These are phyloP conservation scores for Plasmopara muralis DNA, from an alignment of 352 stramenopile species.

Conservation along the genomic window DNA sequence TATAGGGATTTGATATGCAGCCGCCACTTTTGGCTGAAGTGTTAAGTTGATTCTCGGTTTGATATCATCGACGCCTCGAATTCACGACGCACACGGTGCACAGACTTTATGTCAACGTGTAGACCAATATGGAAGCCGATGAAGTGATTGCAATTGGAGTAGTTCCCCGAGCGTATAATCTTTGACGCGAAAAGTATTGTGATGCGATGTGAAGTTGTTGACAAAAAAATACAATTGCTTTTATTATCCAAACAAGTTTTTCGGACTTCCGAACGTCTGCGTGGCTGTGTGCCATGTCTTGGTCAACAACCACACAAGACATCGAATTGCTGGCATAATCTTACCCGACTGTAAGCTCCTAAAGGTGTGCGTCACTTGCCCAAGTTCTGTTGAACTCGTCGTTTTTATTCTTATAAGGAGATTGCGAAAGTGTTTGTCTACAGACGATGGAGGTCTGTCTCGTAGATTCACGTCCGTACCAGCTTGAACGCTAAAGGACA, in stretches of 20 bases:
- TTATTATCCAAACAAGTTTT: no score
- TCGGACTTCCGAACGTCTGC: no score
- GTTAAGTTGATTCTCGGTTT: no score
- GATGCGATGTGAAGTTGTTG: no score
- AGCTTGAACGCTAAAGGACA: slow-evolving; percentile 56
- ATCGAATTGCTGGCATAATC: slow-evolving; percentile 63
- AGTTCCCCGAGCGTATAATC: no score
- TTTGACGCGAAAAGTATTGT: no score
- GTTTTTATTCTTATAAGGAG: slow-evolving; percentile 30
- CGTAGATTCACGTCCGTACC: slow-evolving; percentile 48
- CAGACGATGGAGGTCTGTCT: slow-evolving; percentile 33
- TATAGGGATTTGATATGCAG: no score
- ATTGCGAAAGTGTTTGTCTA: slow-evolving; percentile 35
- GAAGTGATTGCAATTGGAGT: no score
- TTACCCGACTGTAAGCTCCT: slow-evolving; percentile 63
- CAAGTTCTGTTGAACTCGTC: slow-evolving; percentile 16
- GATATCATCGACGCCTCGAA: slow-evolving; percentile 25
- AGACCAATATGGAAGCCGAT: slow-evolving; percentile 49
- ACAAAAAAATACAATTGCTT: no score
- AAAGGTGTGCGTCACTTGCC: slow-evolving; percentile 52
- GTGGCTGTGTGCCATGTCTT: slow-evolving; percentile 60
- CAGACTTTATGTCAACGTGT: slow-evolving; percentile 59
- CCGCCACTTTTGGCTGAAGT: no score
- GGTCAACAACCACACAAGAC: slow-evolving; percentile 66
- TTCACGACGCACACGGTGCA: slow-evolving; percentile 47